Base-by-base conservation (phyloP, 2,329 filamentous ascomycete species). In the Cladosporium sp. region DNA sequence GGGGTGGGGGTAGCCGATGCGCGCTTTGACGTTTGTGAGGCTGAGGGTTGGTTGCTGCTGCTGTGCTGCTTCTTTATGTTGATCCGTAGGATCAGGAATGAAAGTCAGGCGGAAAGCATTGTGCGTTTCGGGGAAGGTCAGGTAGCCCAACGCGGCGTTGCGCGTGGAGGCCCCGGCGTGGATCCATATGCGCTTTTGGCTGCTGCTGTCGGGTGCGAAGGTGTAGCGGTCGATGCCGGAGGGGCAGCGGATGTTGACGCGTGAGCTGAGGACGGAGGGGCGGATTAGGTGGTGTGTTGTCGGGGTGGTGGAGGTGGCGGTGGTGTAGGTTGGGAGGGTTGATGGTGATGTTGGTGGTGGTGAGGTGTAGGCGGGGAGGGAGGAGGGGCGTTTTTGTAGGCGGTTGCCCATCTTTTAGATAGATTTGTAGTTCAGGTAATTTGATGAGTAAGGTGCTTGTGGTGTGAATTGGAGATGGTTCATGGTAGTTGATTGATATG, bases 21-120 rank as follows among this genome's bases (percentile, higher is more conserved):
- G 34, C 22, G 48, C 48, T 5, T 36, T 36, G 0, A 51, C 48
- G 18, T 51, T 40, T 3, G 41, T 36, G 32, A 51, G n/a, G 32
- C 12, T 5, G n/a, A 34, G n/a, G 32, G 32, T 34, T 4, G 22
- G 22, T 27, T 27, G 22, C 9, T 4, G 4, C 9, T 27, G 22
- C 4, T 9, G 4, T 5, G 4, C 32, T 13, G 6, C 32, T 13
- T 34, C 32, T 34, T 34, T 34, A 27, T 27, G 22, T 9, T 9
- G 9, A 5, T 4, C 22, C 12, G 32, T 7, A 15, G n/a, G 27
- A 20, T 30, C 32, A 6, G 39, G 43, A 2, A 30, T 40, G 19
- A 40, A 51, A n/a, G 44, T 34, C 2, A 51, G 43, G 0, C 48
- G 41, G 17, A 51, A 51, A 5, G 48, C 44, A 6, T 51, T 51